Conservation (phyloP, 1,284 basidiomycete genomes). For the Athelia psychrophila region DNA sequence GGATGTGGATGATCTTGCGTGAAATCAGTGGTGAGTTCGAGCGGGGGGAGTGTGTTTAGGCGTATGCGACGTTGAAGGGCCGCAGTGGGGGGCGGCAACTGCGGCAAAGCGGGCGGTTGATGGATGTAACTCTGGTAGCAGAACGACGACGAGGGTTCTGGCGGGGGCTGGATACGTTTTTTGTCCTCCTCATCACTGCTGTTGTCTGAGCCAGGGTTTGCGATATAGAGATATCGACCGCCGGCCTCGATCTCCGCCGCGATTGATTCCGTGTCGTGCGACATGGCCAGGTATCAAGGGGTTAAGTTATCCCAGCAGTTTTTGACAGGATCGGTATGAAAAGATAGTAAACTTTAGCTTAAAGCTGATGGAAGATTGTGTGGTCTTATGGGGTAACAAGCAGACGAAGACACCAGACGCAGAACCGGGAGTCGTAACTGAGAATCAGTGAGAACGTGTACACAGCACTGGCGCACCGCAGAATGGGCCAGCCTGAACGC, state of each 20-base stretch:
- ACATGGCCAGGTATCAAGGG: conserved; percentile 30
- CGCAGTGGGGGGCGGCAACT: too few relatives aligned
- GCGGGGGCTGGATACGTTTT: not conserved
- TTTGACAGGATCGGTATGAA: too few relatives aligned
- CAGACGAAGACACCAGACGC: too few relatives aligned
- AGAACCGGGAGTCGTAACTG: too few relatives aligned
- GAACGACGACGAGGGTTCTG: conserved; percentile 7
- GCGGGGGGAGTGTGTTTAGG: not conserved
- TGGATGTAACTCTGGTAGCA: conserved; percentile 25
- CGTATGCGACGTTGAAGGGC: conserved; percentile 4
- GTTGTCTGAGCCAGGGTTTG: conserved; percentile 53
- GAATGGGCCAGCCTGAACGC: too few relatives aligned
- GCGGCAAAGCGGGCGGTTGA: conserved; percentile 23
- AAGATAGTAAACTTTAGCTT: conserved; percentile 10
- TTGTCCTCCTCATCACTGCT: conserved; percentile 9
- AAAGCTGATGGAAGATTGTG: too few relatives aligned
- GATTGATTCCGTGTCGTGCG: conserved; percentile 40
- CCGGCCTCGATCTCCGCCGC: conserved; percentile 15
- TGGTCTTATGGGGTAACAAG: too few relatives aligned
- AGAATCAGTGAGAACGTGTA: too few relatives aligned
- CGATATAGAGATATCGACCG: conserved; percentile 50
- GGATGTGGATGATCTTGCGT: conserved; percentile 22
- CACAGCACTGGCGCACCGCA: too few relatives aligned
- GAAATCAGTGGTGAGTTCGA: conserved; percentile 36
- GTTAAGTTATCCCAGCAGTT: conserved; percentile 1